phyloP scores from a whole-genome alignment of 2,329 filamentous ascomycete species.

The Monosporascus cannonballus region DNA sequence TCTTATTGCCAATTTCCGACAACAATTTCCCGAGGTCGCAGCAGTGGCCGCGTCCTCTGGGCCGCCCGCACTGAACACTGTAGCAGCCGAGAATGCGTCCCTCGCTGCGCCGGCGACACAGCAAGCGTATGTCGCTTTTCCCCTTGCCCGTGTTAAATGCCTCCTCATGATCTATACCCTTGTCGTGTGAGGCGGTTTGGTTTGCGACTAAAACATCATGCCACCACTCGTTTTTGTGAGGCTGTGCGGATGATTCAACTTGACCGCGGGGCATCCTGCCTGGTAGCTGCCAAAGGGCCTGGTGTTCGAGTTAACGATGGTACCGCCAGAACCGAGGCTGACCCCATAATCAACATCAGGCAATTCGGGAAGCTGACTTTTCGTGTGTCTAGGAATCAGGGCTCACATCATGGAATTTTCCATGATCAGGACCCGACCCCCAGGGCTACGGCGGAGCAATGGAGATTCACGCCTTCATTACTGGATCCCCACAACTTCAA shows the following conservation, averaged over 20 bases:
- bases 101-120: constrained; percentile 16
- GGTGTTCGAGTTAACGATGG: constrained; percentile 2
- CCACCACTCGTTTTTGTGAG: constrained; percentile 6
- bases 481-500: constrained; percentile 80
- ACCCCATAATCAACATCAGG: constrained; percentile 1
- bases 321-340: constrained; percentile 1
- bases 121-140: constrained; percentile 20
- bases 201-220: background rate
- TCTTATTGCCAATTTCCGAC: constrained; percentile 76
- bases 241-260: constrained; percentile 17
- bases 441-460: constrained; percentile 70
- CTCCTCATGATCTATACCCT: background rate
- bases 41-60: constrained; percentile 40
- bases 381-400: constrained; percentile 42
- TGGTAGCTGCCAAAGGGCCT: constrained; percentile 1
- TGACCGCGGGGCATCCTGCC: constrained; percentile 21
- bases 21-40: constrained; percentile 71
- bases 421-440: constrained; percentile 77
- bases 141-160: background rate
- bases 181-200: background rate
- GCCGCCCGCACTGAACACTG: constrained; percentile 33
- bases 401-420: constrained; percentile 38
- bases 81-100: constrained; percentile 26
- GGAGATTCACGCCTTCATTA: constrained; percentile 83
- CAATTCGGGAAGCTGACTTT: constrained; percentile 9